Evolutionary conservation across 2,329 filamentous ascomycete genomes (phyloP), one percentile per base, ranked within the genome.

Genomic region (Stagonosporopsis rhizophila): DNA sequence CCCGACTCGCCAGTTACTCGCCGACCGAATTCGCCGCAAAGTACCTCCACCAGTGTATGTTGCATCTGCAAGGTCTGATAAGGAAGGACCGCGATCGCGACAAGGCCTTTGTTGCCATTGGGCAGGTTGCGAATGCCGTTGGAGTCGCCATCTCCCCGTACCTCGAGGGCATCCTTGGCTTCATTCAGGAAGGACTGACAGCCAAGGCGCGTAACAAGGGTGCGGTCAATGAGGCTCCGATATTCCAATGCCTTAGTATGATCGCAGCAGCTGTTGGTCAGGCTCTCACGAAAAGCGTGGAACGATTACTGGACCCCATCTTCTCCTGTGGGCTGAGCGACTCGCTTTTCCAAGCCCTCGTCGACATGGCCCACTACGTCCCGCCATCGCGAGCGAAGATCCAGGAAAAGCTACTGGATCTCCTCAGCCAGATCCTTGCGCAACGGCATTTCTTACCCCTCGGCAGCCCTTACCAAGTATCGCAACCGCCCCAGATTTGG

Each of bases 281-380:
- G 78, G 95, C 94, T 0, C 82, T 99, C 49, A 98, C 92, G 83
- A 99, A 98, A 78, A 97, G 98, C 73, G 97, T 99, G 87, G 93
- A 97, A 73, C 91, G 93, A 12, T 81, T 99, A 25, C 84, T 99
- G 9, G 94, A 97, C 66, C 93, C 96, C 11, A 97, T 99, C 56
- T 99, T 99, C 76, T 93, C 92, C 15, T 99, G 95, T 73, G 95
- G 96, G 44, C 82, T 99, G 48, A 97, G 92, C 34, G 90, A 94
- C 53, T 95, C 96, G 64, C 84, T 99, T 22, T 97, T 94, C 0
- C 93, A 98, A 73, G 96, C 96, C 2, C 82, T 99, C 50, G 93
- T 98, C 20, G 96, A 99, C 71, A 97, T 99, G 91, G 95, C 95
- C 25, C 96, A 98, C 72, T 98, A 99, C 73, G 97, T 99, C 42